phyloP scores from a whole-genome alignment of 257 asterid species.

The Anisodus acutangulus region DNA sequence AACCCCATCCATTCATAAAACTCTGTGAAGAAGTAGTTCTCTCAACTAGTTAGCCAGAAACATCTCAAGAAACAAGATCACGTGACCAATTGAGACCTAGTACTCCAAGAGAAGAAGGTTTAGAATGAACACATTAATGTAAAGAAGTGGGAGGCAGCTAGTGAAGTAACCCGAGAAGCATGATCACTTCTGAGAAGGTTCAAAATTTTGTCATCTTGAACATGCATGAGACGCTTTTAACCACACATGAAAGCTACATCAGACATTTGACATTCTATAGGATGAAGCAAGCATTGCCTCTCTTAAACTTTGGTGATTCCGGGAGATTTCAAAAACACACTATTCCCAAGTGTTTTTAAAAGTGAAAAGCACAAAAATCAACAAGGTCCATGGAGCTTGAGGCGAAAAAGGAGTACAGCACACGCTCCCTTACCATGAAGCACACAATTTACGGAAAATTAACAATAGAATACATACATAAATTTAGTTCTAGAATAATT shows the following conservation, averaged over 20 bases:
- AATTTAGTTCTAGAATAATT: neutral
- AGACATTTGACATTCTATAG: neutral
- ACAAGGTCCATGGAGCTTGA: too few relatives aligned
- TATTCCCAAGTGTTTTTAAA: neutral
- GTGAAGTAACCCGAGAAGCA: neutral
- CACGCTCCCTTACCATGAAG: neutral
- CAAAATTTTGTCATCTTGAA: constrained; percentile 13
- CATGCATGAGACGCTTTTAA: constrained; percentile 5
- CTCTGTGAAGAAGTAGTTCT: neutral
- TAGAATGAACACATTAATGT: neutral
- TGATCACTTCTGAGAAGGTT: neutral
- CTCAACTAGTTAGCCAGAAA: constrained; percentile 8
- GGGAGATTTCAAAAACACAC: neutral
- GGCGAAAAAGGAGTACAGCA: neutral
- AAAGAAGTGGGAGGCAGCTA: neutral
- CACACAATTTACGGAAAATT: neutral
- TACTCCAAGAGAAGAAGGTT: constrained; percentile 4
- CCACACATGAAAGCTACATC: neutral
- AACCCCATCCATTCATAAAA: constrained; percentile 15
- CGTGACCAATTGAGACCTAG: neutral
- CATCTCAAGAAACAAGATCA: neutral
- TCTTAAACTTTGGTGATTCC: neutral
- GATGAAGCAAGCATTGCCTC: neutral
- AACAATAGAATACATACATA: neutral
- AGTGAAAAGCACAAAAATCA: neutral